phyloP scores from a whole-genome alignment of 805 yeast species.

The Hanseniaspora thailandica region DNA sequence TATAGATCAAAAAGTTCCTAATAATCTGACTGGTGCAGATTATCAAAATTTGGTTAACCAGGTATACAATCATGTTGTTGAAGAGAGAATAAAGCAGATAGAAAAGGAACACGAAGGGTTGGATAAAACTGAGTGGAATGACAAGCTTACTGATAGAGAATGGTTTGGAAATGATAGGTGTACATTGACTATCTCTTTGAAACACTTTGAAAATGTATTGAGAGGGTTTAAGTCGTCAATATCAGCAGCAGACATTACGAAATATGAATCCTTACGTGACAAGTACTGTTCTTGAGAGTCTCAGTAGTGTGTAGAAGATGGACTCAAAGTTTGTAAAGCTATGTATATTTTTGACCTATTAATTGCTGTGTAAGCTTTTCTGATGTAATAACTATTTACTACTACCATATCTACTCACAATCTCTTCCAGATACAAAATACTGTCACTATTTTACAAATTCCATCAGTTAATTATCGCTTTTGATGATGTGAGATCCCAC shows the following conservation, averaged over 20 bases:
- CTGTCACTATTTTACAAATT: too few species aligned
- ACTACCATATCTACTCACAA: too few species aligned
- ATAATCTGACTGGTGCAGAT: constrained; percentile 95
- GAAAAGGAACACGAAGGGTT: constrained; percentile 50
- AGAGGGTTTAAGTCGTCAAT: constrained; percentile 70
- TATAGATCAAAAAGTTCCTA: constrained; percentile 34
- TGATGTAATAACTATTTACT: too few species aligned
- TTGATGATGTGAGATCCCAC: too few species aligned
- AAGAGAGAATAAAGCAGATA: constrained; percentile 66
- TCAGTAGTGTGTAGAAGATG: too few species aligned
- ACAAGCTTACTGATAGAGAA: constrained; percentile 33
- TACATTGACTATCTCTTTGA: constrained; percentile 17
- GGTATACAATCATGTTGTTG: constrained; percentile 94
- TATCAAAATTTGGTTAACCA: constrained; percentile 93
- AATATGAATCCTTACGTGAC: constrained; percentile 65
- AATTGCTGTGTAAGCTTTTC: too few species aligned
- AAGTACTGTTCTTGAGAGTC: constrained; percentile 41
- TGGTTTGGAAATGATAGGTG: constrained; percentile 5
- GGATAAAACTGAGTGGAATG: constrained; percentile 63
- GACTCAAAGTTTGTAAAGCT: too few species aligned
- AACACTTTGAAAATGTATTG: constrained; percentile 70
- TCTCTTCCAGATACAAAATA: too few species aligned
- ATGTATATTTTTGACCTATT: too few species aligned
- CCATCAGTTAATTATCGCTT: too few species aligned
- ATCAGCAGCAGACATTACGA: constrained; percentile 72